phyloP scores from a whole-genome alignment of 1,139 yeast genomes.

The Taiozyma sp. region DNA sequence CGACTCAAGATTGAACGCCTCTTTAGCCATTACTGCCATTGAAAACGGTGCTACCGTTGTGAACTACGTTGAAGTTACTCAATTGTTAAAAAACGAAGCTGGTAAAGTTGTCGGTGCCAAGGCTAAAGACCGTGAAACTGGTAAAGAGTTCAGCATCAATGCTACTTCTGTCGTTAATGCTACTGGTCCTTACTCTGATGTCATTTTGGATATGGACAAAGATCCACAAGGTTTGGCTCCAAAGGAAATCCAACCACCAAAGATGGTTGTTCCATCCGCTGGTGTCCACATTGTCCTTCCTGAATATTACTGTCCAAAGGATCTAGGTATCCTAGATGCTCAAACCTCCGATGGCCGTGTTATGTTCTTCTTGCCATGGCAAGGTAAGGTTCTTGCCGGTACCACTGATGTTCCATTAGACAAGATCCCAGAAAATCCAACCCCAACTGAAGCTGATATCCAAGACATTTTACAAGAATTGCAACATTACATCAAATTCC shows the following conservation, averaged over 20 bases:
- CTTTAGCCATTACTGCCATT: slow-evolving; percentile 82
- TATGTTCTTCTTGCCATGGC: slow-evolving; percentile 97
- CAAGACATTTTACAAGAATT: slow-evolving; percentile 84
- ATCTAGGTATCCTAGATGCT: slow-evolving; percentile 88
- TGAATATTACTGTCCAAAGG: slow-evolving; percentile 85
- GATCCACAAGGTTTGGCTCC: slow-evolving; percentile 65
- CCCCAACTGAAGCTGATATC: slow-evolving; percentile 86
- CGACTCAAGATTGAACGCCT: slow-evolving; percentile 86
- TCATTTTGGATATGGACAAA: slow-evolving; percentile 81
- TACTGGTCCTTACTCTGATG: slow-evolving; percentile 91
- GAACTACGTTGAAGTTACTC: slow-evolving; percentile 81
- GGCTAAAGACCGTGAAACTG: slow-evolving; percentile 74
- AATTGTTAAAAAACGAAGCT: slow-evolving; percentile 56
- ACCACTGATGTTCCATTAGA: slow-evolving; percentile 86
- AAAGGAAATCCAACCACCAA: slow-evolving; percentile 42
- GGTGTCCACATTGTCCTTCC: slow-evolving; percentile 95
- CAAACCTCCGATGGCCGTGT: slow-evolving; percentile 94
- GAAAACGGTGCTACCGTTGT: slow-evolving; percentile 86
- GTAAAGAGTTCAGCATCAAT: slow-evolving; percentile 50
- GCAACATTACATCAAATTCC: slow-evolving; percentile 85
- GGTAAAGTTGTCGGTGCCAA: slow-evolving; percentile 69
- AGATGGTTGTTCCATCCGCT: slow-evolving; percentile 90
- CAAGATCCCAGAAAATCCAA: slow-evolving; percentile 76
- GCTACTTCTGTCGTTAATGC: slow-evolving; percentile 86
- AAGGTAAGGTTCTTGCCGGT: slow-evolving; percentile 94